A percentile compares a stretch with the other conserved stretches of the same genome.
These are phyloP conservation scores for Corchorus olitorius DNA, from an alignment of 345 rosid genomes.

Conservation along the genomic window DNA sequence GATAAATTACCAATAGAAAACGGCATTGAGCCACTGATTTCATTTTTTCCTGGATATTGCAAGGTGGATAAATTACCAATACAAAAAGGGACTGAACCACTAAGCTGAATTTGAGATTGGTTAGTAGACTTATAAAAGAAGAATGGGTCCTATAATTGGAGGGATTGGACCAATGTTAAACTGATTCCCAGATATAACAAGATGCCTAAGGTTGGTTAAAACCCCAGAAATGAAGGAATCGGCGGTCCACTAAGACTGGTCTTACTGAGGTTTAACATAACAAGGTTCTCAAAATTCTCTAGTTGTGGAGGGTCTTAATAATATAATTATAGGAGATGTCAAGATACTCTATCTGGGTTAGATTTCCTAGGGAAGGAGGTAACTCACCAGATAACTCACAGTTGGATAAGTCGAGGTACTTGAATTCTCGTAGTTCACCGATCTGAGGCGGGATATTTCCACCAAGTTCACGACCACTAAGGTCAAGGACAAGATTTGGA, in stretches of 20 bases:
- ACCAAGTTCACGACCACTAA: not conserved
- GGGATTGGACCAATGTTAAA: not conserved
- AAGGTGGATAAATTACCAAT: not conserved
- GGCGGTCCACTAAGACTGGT: not conserved
- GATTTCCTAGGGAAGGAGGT: not conserved
- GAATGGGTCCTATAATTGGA: not conserved
- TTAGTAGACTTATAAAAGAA: not conserved
- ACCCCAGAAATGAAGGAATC: too few species aligned
- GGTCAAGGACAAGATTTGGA: conserved; percentile 7
- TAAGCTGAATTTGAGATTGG: not conserved
- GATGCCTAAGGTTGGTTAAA: too few species aligned
- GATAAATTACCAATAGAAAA: not conserved
- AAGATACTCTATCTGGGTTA: not conserved
- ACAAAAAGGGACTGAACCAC: not conserved
- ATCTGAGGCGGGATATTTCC: not conserved
- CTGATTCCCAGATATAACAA: too few species aligned
- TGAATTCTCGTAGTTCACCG: not conserved
- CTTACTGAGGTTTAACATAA: not conserved
- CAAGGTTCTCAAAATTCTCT: not conserved
- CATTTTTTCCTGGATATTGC: not conserved
- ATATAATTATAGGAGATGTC: not conserved
- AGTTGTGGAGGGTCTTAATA: not conserved
- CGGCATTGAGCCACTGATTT: not conserved
- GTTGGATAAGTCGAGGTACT: not conserved
- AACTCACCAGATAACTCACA: conserved; percentile 3